Base-by-base conservation (phyloP, 2,329 filamentous ascomycete species). In the Colletotrichum falcatum region DNA sequence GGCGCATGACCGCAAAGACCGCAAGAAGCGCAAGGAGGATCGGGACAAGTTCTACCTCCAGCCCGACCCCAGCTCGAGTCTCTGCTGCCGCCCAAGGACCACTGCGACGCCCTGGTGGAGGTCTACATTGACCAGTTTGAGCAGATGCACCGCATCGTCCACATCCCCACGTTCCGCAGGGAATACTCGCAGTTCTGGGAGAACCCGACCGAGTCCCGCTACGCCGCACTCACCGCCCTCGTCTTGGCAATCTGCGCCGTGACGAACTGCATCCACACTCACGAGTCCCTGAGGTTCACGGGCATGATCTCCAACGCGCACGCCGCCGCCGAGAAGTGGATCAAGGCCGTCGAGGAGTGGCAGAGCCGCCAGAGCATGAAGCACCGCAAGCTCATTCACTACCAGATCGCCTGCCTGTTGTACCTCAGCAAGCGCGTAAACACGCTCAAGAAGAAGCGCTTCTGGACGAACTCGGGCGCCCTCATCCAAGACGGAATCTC, bases 381-480 rank as follows among this genome's bases (percentile, higher is more conserved):
- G 78, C 87, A 90, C 73, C 85, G 88, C 56, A 83, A 84, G 54
- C 83, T 90, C 30, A 86, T 90, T 18, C 87, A 90, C 77, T 90
- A 89, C 76, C 88, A 90, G 76, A 85, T 90, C 20, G 83, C 84
- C 16, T 90, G 88, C 73, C 79, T 90, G 39, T 75, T 88, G n/a
- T 90, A 89, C 73, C 83, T 90, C 2, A 87, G 86, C 53, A 90
- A 90, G 81, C 82, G 87, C 37, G 85, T 90, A 73, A 90, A 90
- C 78, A 87, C 86, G 2, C 85, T 90, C 73, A 89, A 90, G 81
- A 90, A 90, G 83, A 90, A 90, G 83, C 83, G 87, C 16, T 90
- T 88, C 77, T 90, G 88, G 88, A 88, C 86, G 20, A 83, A 84
- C 48, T 83, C 88, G 1, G 87, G 88, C 0, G 82, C 84, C 6